Conservation (phyloP, 164 flowering plant species). For the Magnolia kwangsiensis region DNA sequence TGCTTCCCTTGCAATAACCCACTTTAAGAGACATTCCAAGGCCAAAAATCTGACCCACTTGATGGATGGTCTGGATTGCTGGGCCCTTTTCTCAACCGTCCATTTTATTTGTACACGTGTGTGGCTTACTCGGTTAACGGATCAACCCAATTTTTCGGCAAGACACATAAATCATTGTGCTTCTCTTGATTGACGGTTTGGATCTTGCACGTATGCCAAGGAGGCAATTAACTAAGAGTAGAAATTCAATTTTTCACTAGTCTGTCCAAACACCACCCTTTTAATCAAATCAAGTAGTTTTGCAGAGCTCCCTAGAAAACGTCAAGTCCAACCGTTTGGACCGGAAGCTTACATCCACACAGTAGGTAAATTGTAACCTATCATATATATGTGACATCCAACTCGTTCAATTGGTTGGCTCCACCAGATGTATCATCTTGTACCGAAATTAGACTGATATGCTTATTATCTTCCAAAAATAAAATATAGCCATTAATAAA, state of each 20-base stretch:
- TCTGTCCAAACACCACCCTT: not conserved
- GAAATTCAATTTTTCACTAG: not conserved
- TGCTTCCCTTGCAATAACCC: slow-evolving; percentile 43
- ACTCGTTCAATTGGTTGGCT: too few relatives aligned
- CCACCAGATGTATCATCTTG: too few relatives aligned
- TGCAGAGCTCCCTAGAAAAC: too few relatives aligned
- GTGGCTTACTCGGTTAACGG: not conserved
- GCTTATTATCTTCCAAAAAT: too few relatives aligned
- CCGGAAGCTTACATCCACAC: too few relatives aligned
- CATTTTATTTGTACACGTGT: not conserved
- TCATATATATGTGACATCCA: too few relatives aligned
- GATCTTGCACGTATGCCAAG: not conserved
- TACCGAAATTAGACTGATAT: too few relatives aligned
- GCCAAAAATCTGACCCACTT: not conserved
- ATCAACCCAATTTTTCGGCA: not conserved
- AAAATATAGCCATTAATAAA: too few relatives aligned
- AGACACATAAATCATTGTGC: not conserved
- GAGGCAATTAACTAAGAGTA: not conserved
- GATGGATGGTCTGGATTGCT: too few relatives aligned
- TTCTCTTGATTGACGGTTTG: not conserved
- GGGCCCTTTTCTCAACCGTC: not conserved
- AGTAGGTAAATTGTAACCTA: too few relatives aligned
- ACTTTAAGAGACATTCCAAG: slow-evolving; percentile 5
- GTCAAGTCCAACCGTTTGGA: too few relatives aligned
- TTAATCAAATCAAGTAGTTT: too few relatives aligned